Evolutionary conservation across 331 rosid species (phyloP).

Genomic region (Pyracantha coccinea): DNA sequence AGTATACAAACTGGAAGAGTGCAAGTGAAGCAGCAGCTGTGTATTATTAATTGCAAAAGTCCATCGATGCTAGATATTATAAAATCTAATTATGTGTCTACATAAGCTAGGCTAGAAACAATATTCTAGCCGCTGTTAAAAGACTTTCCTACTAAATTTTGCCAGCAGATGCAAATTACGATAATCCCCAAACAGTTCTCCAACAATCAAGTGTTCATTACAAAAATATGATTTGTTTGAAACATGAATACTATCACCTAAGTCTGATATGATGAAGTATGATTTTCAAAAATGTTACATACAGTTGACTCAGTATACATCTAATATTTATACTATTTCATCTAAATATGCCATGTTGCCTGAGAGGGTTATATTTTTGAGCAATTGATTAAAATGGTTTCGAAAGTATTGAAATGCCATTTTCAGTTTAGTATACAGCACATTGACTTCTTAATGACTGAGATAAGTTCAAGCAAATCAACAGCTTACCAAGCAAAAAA

Average conservation of each 20-base stretch:
- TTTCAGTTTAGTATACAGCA: not conserved
- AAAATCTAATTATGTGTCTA: not conserved
- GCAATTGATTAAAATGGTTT: not conserved
- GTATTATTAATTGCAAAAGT: not conserved
- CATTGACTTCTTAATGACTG: not conserved
- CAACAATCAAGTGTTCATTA: not conserved
- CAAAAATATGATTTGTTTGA: not conserved
- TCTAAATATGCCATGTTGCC: not conserved
- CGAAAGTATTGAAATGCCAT: not conserved
- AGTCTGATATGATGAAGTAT: not conserved
- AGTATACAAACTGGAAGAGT: not conserved
- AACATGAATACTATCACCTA: not conserved
- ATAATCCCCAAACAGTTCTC: not conserved
- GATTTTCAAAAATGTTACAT: not conserved
- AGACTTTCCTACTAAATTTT: not conserved
- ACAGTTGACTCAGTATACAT: not conserved
- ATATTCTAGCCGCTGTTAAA: not conserved
- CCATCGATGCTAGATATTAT: not conserved
- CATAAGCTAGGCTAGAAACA: not conserved
- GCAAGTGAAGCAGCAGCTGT: not conserved
- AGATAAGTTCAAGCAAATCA: conserved; percentile 21
- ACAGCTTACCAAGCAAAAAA: conserved; percentile 68
- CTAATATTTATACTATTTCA: not conserved
- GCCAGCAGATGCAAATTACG: not conserved
- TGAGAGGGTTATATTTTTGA: not conserved